Evolutionary conservation across 352 stramenopile genomes (phyloP).

Genomic region (Globisporangium alternatum): DNA sequence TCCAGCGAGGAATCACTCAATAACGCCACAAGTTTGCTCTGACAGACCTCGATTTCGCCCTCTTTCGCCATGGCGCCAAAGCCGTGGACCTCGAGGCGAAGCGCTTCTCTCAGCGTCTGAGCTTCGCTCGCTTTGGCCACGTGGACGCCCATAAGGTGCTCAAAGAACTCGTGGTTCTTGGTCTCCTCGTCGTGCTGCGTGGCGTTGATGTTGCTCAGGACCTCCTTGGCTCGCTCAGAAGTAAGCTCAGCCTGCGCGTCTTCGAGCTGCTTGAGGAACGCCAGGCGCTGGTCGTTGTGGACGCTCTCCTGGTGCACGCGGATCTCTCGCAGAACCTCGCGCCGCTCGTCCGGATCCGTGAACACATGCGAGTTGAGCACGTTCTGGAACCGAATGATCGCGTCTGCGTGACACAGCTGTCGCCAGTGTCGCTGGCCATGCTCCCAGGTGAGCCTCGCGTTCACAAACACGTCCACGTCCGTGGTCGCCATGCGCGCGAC

Average conservation of each 20-base stretch:
- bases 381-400: slow-evolving; percentile 53
- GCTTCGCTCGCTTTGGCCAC: slow-evolving; percentile 34
- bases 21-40: slow-evolving; percentile 27
- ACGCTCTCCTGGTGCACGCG: slow-evolving; percentile 41
- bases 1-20: slow-evolving; percentile 55
- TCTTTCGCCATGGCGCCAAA: slow-evolving; percentile 64
- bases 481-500: slow-evolving; percentile 58
- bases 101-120: slow-evolving; percentile 33
- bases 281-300: slow-evolving; percentile 53
- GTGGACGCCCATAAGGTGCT: slow-evolving; percentile 38
- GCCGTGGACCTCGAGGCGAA: slow-evolving; percentile 56
- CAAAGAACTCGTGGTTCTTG: slow-evolving; percentile 57
- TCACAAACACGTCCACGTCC: slow-evolving; percentile 67
- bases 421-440: slow-evolving; percentile 61
- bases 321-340: slow-evolving; percentile 52
- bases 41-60: slow-evolving; percentile 38
- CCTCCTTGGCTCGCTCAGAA: slow-evolving; percentile 30
- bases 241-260: slow-evolving; percentile 38
- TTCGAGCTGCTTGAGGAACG: slow-evolving; percentile 45
- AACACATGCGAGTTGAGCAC: slow-evolving; percentile 62
- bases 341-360: slow-evolving; percentile 63
- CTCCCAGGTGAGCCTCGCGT: slow-evolving; percentile 63
- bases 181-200: slow-evolving; percentile 72
- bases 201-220: slow-evolving; percentile 40
- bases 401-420: slow-evolving; percentile 69